Percentiles rank a stretch among this genome's conserved stretches.
These are phyloP conservation scores for Alternaria dauci DNA, from an alignment of 2,329 filamentous ascomycete species.

Conservation along the genomic window DNA sequence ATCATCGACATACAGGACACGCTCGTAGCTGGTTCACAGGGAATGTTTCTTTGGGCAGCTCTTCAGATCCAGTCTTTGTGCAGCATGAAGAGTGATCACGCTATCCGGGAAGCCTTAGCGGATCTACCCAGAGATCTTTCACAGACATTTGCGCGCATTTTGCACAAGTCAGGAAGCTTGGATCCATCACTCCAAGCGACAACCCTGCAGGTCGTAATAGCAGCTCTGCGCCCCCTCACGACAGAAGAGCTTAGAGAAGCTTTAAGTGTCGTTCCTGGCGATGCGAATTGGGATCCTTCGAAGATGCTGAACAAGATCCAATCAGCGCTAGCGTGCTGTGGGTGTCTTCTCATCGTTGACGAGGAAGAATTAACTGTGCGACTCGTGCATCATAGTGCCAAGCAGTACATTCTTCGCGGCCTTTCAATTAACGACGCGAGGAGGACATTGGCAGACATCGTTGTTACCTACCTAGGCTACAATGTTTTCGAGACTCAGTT, in stretches of 20 bases:
- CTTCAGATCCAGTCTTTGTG: slow-evolving; percentile 42
- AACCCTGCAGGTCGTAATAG: slow-evolving; percentile 43
- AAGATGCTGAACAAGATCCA: slow-evolving; percentile 27
- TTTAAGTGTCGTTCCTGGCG: slow-evolving; percentile 49
- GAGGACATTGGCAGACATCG: slow-evolving; percentile 22
- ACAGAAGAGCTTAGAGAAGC: slow-evolving; percentile 52
- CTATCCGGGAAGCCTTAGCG: slow-evolving; percentile 41
- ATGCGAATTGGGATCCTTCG: slow-evolving; percentile 27
- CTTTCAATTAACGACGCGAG: neutral
- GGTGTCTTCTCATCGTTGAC: slow-evolving; percentile 33
- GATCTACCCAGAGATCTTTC: slow-evolving; percentile 29
- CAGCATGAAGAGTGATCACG: slow-evolving; percentile 47
- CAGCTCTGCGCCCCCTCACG: slow-evolving; percentile 43
- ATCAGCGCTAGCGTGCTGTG: slow-evolving; percentile 30
- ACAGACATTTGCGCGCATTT: slow-evolving; percentile 16
- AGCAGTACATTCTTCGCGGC: slow-evolving; percentile 25
- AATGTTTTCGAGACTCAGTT: slow-evolving; percentile 29
- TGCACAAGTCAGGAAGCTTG: slow-evolving; percentile 6
- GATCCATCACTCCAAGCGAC: slow-evolving; percentile 31
- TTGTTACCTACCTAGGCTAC: slow-evolving; percentile 36
- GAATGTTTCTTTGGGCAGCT: slow-evolving; percentile 41
- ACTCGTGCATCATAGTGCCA: slow-evolving; percentile 31
- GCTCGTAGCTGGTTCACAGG: slow-evolving; percentile 28
- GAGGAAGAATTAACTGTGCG: slow-evolving; percentile 36
- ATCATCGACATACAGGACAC: slow-evolving; percentile 38